Conservation (phyloP, 768 basidiomycete genomes). For the Lactarius deliciosus region DNA sequence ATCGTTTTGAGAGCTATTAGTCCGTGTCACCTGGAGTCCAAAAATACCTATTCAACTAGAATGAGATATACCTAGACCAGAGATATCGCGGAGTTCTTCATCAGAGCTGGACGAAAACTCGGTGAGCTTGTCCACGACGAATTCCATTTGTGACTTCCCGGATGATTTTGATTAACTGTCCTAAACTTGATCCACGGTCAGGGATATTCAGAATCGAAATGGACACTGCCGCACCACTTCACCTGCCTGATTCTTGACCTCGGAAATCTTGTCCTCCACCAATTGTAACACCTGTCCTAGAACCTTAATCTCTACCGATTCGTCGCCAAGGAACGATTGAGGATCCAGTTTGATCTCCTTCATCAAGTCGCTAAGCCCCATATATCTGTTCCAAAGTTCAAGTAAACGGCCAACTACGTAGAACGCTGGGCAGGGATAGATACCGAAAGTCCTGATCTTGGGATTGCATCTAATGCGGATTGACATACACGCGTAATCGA, state of each 20-base stretch:
- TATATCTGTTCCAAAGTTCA: conserved; percentile 60
- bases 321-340: conserved; percentile 76
- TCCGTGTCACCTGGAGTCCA: conserved; percentile 9
- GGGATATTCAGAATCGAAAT: not conserved
- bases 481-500: conserved; percentile 15
- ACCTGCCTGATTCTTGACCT: conserved; percentile 98
- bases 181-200: conserved; percentile 53
- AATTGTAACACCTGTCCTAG: conserved; percentile 80
- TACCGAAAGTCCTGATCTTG: conserved; percentile 90
- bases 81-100: conserved; percentile 92
- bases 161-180: conserved; percentile 87
- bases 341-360: conserved; percentile 82
- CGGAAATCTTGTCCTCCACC: conserved; percentile 93
- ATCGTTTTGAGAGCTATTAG: conserved; percentile 87
- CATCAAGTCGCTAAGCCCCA: conserved; percentile 95
- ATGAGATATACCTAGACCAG: conserved; percentile 70
- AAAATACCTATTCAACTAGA: not conserved
- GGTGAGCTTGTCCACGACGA: conserved; percentile 87
- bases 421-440: conserved; percentile 38
- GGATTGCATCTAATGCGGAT: conserved; percentile 70
- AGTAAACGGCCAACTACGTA: conserved; percentile 23
- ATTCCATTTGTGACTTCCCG: conserved; percentile 80
- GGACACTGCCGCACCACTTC: conserved; percentile 64
- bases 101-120: conserved; percentile 83
- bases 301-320: conserved; percentile 79